Conservation (phyloP, 2,329 filamentous ascomycete species). For the Colletotrichum coccodes region DNA sequence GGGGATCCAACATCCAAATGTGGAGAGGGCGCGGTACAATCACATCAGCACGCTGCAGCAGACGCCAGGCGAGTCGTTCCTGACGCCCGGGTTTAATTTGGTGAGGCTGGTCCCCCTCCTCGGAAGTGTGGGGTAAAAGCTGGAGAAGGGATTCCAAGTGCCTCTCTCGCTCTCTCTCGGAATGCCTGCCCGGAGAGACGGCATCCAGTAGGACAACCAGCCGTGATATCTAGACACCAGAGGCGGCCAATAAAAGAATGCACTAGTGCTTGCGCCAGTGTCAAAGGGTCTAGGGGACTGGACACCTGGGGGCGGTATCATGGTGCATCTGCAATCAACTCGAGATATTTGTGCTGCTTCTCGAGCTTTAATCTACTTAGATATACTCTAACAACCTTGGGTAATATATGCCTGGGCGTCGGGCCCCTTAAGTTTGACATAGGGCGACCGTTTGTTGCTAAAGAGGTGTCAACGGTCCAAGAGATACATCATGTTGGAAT, state of each 20-base stretch:
- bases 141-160: constrained; percentile 5
- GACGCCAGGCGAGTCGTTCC: constrained; percentile 15
- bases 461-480: neutral
- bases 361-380: neutral
- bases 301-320: too few relatives aligned
- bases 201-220: neutral
- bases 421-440: too few relatives aligned
- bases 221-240: neutral
- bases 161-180: neutral
- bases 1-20: neutral
- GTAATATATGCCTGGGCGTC: too few relatives aligned
- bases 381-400: neutral
- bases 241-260: neutral
- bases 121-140: constrained; percentile 24
- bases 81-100: constrained; percentile 3
- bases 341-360: neutral
- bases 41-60: constrained; percentile 2
- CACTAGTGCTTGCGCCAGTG: too few relatives aligned
- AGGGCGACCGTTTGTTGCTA: neutral
- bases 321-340: neutral
- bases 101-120: neutral
- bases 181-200: neutral
- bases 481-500: neutral
- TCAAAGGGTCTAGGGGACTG: neutral
- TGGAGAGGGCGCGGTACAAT: constrained; percentile 9